Evolutionary conservation across 495 filamentous ascomycete species (phyloP).

Genomic region (Hypoxylon cercidicola): DNA sequence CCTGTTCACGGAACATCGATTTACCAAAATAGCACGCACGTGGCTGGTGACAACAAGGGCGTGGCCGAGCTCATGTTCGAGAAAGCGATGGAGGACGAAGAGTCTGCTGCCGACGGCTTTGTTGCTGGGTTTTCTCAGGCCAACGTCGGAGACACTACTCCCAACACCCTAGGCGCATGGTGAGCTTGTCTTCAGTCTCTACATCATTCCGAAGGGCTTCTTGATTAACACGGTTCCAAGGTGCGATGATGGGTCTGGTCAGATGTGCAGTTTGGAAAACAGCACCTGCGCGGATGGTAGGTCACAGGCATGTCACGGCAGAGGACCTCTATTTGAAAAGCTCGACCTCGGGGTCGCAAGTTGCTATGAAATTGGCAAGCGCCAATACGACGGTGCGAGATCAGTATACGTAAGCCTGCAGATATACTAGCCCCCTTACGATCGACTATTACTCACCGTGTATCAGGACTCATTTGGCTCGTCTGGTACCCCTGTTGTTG

Average conservation of each 20-base stretch:
- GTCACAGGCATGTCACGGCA: conserved; percentile 80
- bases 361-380: conserved; percentile 77
- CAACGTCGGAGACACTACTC: conserved; percentile 92
- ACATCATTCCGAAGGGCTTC: neutral
- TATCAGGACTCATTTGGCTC: conserved; percentile 53
- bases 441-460: conserved; percentile 24
- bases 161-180: conserved; percentile 86
- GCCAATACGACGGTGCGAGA: conserved; percentile 72
- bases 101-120: conserved; percentile 65
- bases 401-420: conserved; percentile 62
- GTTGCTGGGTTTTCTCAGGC: conserved; percentile 94
- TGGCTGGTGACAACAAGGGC: conserved; percentile 97
- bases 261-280: conserved; percentile 71
- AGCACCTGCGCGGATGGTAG: conserved; percentile 80
- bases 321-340: conserved; percentile 78
- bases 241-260: conserved; percentile 78
- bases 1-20: conserved; percentile 93
- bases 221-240: conserved; percentile 22
- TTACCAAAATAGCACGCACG: conserved; percentile 90
- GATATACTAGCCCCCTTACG: neutral
- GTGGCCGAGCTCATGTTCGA: conserved; percentile 88
- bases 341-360: conserved; percentile 76
- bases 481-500: conserved; percentile 54
- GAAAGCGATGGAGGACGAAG: conserved; percentile 65
- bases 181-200: conserved; percentile 12